Conservation (phyloP, 805 yeast genomes). For the Teunomyces panamensis region DNA sequence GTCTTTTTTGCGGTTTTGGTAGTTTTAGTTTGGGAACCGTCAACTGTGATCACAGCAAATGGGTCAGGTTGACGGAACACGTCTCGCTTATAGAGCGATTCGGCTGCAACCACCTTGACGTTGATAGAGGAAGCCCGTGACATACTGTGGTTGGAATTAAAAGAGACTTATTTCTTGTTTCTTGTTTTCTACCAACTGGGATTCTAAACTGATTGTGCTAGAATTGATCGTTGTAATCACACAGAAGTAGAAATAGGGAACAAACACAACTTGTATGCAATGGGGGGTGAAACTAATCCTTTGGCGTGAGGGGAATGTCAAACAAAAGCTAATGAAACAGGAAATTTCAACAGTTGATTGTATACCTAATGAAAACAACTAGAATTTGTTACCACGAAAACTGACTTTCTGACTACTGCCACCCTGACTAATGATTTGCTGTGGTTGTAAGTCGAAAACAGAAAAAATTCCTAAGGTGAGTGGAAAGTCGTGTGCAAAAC, state of each 20-base stretch:
- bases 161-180: neutral
- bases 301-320: neutral
- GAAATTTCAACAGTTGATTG: neutral
- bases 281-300: neutral
- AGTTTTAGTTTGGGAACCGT: constrained; percentile 93
- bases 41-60: constrained; percentile 95
- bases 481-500: neutral
- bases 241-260: neutral
- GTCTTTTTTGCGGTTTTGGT: constrained; percentile 93
- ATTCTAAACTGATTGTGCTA: neutral
- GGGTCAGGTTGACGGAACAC: constrained; percentile 97
- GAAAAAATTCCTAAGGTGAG: neutral
- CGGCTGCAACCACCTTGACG: constrained; percentile 90
- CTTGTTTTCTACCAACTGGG: neutral
- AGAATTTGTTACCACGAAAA: neutral
- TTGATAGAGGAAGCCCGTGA: constrained; percentile 31
- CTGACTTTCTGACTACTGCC: constrained; percentile 1
- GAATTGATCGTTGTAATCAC: neutral
- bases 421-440: constrained; percentile 4
- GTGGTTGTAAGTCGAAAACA: constrained; percentile 1
- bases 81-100: constrained; percentile 91
- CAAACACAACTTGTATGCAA: neutral
- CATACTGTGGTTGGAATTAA: neutral
- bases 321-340: neutral
- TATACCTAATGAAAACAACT: neutral